Evolutionary conservation across 1,139 yeast species (phyloP).

Genomic region (Blastobotrys ciferrii): DNA sequence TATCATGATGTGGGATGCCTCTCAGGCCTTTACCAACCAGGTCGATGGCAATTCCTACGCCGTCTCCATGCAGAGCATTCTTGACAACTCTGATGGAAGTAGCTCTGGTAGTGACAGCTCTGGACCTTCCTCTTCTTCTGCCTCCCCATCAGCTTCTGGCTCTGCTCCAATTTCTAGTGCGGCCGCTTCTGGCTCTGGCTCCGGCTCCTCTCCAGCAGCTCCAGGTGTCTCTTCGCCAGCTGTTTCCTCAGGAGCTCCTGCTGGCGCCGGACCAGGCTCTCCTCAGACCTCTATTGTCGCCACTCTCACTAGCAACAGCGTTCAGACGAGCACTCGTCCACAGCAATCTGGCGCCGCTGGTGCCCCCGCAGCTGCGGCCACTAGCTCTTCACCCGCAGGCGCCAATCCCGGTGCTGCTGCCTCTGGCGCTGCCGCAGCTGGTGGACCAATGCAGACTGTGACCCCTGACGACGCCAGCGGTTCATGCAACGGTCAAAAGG

Average conservation of each 20-base stretch:
- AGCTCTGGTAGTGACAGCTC: conserved; percentile 16
- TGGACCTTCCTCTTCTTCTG: conserved; percentile 13
- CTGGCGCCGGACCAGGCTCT: conserved; percentile 9
- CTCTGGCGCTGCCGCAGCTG: conserved; percentile 16
- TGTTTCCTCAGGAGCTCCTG: conserved; percentile 13
- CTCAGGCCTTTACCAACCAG: conserved; percentile 62
- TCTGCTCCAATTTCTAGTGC: conserved; percentile 18
- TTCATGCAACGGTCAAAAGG: conserved; percentile 13
- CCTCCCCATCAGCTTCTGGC: conserved; percentile 15
- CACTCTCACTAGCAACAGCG: conserved; percentile 1
- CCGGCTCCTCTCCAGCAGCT: conserved; percentile 15
- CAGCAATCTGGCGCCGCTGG: conserved; percentile 12
- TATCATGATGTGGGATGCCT: conserved; percentile 88
- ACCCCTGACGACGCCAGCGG: conserved; percentile 15
- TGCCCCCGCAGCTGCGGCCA: conserved; percentile 22
- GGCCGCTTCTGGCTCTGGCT: conserved; percentile 14
- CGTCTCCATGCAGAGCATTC: conserved; percentile 43
- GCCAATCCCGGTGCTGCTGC: conserved; percentile 17
- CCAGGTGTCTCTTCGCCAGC: conserved; percentile 14
- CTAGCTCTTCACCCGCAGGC: conserved; percentile 22
- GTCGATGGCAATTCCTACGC: conserved; percentile 47
- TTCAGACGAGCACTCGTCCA: conserved; percentile 9
- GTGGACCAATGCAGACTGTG: conserved; percentile 11
- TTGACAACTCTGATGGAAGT: conserved; percentile 25
- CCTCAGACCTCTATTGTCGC: conserved; percentile 11